A percentile compares a stretch with the other conserved stretches of the same genome.
Evolutionary conservation across 2,329 filamentous ascomycete species (phyloP).

Genomic region (Colletotrichum sidae): DNA sequence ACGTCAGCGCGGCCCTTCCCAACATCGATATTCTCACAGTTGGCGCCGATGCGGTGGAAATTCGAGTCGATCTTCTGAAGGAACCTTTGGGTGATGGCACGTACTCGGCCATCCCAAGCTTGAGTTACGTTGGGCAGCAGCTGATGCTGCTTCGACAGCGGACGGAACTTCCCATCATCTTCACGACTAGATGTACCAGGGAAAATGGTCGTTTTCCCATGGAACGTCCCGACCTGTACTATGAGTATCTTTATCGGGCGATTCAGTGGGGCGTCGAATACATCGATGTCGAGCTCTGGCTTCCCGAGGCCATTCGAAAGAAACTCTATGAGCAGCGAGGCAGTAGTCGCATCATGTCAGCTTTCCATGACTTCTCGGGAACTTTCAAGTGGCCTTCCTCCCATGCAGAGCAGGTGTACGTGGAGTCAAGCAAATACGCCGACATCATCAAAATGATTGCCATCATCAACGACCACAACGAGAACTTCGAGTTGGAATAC

Average conservation of each 20-base stretch:
- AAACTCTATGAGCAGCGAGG: conserved; percentile 77
- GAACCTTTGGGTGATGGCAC: conserved; percentile 74
- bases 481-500: conserved; percentile 91
- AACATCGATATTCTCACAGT: conserved; percentile 91
- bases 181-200: conserved; percentile 83
- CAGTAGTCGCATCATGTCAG: conserved; percentile 88
- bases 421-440: conserved; percentile 77
- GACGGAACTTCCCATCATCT: conserved; percentile 90
- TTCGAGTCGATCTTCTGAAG: conserved; percentile 83
- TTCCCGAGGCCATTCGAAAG: conserved; percentile 80
- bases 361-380: conserved; percentile 89
- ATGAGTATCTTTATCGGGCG: conserved; percentile 83
- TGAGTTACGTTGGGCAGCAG: conserved; percentile 88
- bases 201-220: conserved; percentile 90
- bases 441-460: conserved; percentile 94
- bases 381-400: conserved; percentile 85
- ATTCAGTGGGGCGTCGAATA: conserved; percentile 93
- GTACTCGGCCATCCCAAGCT: conserved; percentile 76
- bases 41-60: conserved; percentile 86
- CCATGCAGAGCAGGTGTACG: conserved; percentile 78
- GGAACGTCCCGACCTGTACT: conserved; percentile 80
- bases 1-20: conserved; percentile 83
- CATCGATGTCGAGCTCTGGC: conserved; percentile 89
- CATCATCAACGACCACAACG: conserved; percentile 82
- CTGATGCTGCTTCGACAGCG: conserved; percentile 86